phyloP scores from a whole-genome alignment of 2,329 filamentous ascomycete species.

The Alternaria sp. region DNA sequence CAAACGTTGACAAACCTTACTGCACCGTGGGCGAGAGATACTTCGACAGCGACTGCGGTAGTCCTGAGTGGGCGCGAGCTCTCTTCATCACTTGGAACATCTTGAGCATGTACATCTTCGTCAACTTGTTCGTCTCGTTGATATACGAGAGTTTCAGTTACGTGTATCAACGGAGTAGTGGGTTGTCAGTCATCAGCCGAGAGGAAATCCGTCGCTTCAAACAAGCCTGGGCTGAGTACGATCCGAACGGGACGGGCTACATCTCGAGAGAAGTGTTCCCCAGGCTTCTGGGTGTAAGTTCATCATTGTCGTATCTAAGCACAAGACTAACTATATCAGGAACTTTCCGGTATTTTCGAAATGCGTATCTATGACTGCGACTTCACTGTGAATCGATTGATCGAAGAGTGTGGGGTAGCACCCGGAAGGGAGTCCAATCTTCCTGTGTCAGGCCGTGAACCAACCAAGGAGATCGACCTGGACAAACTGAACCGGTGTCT shows the following conservation, averaged over 20 bases:
- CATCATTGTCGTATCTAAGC: not conserved
- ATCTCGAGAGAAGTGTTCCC: slow-evolving; percentile 92
- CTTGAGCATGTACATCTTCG: slow-evolving; percentile 99
- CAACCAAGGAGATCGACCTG: slow-evolving; percentile 67
- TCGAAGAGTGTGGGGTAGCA: slow-evolving; percentile 79
- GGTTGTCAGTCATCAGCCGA: slow-evolving; percentile 86
- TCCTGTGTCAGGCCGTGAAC: slow-evolving; percentile 51
- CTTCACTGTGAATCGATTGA: slow-evolving; percentile 82
- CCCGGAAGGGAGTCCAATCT: slow-evolving; percentile 57
- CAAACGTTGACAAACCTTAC: slow-evolving; percentile 76
- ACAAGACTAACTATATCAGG: slow-evolving; percentile 47
- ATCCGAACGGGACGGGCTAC: slow-evolving; percentile 88
- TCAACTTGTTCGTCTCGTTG: slow-evolving; percentile 95
- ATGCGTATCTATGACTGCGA: slow-evolving; percentile 96
- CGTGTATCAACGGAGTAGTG: slow-evolving; percentile 94
- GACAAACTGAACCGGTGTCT: slow-evolving; percentile 76
- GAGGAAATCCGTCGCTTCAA: slow-evolving; percentile 97
- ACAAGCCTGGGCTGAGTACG: slow-evolving; percentile 95
- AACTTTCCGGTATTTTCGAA: slow-evolving; percentile 93
- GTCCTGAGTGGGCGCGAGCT: slow-evolving; percentile 82
- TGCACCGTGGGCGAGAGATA: slow-evolving; percentile 77
- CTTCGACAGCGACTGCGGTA: slow-evolving; percentile 91
- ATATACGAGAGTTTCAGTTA: slow-evolving; percentile 99
- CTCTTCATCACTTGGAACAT: slow-evolving; percentile 98
- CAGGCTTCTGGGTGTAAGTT: slow-evolving; percentile 75